Base-by-base conservation (phyloP, 805 yeast genomes). In the Henningerozyma blattae region DNA sequence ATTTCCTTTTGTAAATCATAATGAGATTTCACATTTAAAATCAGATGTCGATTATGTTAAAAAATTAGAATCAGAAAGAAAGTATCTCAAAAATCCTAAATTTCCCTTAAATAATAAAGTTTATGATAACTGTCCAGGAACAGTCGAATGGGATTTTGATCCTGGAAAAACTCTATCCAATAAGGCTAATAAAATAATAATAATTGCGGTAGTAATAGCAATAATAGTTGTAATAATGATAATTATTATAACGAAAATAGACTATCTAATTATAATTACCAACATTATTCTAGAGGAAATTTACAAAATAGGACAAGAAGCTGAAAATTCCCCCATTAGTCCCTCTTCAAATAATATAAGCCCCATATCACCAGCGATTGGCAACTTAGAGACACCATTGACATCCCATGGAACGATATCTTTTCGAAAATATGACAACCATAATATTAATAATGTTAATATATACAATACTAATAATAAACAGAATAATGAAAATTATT, bases 1-100 rank as follows among this genome's bases (percentile, higher is more conserved):
- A 29, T 68, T 67, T 32, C 63, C 64, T 32, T 78, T 77, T 47
- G 56, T 80, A 15, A 62, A 59, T 31, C 48, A 52, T 28, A 46
- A 54, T 27, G 56, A 64, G 31, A 41, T 55, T 9, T 50, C 49
- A 19, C 46, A 67, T 41, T 58, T 72, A 30, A 48, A 58, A 33
- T 55, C 54, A 24, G 72, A 65, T 44, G 56, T 65, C 25, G 45
- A 49, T 15, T 56, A 61, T 55, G 46, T 59, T 37, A 48, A 54
- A 22, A 37, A 42, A n/a, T 40, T 53, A 18, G 59, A 58, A 34
- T 40, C 44, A 5, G 40, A 46, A 22, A 40, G 33, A 19, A 38
- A 39, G 12, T 33, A 39, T 20, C 45, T 39, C 5, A 53, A 47
- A 39, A 55, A 46, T 20, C 73, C 75, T 3, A 63, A 63, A 34